Evolutionary conservation across 768 basidiomycete genomes (phyloP).

Genomic region (Hypholoma sublateritium): DNA sequence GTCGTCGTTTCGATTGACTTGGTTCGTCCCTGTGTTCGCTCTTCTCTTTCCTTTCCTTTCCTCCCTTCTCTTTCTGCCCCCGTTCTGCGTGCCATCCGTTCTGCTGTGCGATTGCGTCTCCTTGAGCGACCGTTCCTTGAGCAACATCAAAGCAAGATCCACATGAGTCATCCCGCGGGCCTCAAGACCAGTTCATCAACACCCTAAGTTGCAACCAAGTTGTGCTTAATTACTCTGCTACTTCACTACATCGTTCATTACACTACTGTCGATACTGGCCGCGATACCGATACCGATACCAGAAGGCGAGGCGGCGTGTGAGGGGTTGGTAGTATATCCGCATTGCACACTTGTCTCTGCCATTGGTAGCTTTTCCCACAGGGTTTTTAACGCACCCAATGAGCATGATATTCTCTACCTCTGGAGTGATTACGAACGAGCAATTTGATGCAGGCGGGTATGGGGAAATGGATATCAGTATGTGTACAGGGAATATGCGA

Average conservation of each 20-base stretch:
- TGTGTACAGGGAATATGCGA: not conserved
- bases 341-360: slow-evolving; percentile 4
- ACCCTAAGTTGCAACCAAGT: not conserved
- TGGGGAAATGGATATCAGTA: slow-evolving; percentile 4
- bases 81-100: not conserved
- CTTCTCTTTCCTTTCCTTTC: not conserved
- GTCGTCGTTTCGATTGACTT: no score
- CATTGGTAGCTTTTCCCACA: slow-evolving; percentile 12
- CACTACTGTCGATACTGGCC: not conserved
- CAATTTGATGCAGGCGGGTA: not conserved
- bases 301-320: not conserved
- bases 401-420: not conserved
- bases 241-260: not conserved
- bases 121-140: not conserved
- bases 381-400: slow-evolving; percentile 13
- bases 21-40: not conserved
- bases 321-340: not conserved
- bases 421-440: not conserved
- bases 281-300: no score
- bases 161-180: not conserved
- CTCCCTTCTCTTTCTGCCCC: not conserved
- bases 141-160: not conserved
- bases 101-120: not conserved
- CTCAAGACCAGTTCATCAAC: not conserved
- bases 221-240: not conserved